phyloP scores from a whole-genome alignment of 257 asterid genomes.

The Asclepias syriaca region DNA sequence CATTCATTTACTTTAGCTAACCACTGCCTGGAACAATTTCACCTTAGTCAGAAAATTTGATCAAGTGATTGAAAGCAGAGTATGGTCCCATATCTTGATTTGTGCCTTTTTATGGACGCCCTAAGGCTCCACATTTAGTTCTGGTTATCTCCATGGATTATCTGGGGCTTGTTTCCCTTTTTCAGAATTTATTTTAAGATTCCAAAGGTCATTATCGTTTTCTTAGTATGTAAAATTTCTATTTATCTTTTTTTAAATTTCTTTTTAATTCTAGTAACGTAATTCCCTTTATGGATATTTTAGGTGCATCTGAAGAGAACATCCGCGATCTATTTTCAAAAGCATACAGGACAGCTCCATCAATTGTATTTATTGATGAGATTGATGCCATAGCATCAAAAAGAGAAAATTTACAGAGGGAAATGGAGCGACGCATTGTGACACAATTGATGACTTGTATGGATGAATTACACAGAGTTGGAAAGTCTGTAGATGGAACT shows the following conservation, averaged over 20 bases:
- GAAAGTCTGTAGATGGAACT: conserved; percentile 33
- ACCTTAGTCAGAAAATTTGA: not conserved
- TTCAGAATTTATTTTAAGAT: not conserved
- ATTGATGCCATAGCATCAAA: conserved; percentile 91
- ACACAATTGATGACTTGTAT: conserved; percentile 84
- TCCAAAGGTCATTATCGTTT: not conserved
- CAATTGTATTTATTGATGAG: conserved; percentile 93
- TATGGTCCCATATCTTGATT: not conserved
- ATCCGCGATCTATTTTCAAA: conserved; percentile 68
- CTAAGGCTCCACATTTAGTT: not conserved
- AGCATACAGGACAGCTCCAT: conserved; percentile 81
- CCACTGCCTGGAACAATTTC: not conserved
- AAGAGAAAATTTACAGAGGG: conserved; percentile 75
- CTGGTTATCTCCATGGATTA: not conserved
- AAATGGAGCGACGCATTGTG: conserved; percentile 83
- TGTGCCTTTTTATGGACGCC: not conserved
- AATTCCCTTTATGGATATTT: conserved; percentile 14
- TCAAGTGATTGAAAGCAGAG: not conserved
- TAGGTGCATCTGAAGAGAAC: conserved; percentile 92
- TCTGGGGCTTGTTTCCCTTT: not conserved
- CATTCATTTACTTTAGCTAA: not conserved
- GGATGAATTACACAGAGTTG: conserved; percentile 58
- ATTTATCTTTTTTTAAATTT: not conserved
- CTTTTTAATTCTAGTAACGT: not conserved
- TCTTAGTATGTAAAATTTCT: not conserved